A percentile compares a stretch with the other conserved stretches of the same genome.
Conservation (phyloP, 257 asterid species). For the Echites panduratus region DNA sequence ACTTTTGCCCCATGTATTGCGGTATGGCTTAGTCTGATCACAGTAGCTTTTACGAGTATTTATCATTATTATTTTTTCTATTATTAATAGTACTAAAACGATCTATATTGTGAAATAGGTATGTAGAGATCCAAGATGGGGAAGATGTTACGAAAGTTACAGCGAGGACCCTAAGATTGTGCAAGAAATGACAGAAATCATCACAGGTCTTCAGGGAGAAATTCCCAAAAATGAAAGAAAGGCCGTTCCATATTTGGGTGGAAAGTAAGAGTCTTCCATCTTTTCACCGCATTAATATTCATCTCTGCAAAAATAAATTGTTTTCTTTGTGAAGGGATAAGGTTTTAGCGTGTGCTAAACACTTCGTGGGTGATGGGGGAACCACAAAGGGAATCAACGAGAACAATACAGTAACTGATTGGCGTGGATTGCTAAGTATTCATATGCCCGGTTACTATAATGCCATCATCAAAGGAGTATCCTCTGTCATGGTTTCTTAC, state of each 20-base stretch:
- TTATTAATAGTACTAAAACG: too few relatives aligned
- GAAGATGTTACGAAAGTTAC: slow-evolving; percentile 38
- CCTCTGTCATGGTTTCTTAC: slow-evolving; percentile 44
- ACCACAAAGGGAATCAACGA: slow-evolving; percentile 36
- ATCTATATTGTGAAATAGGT: slow-evolving; percentile 15
- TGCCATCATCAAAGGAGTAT: slow-evolving; percentile 36
- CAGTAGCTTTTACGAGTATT: too few relatives aligned
- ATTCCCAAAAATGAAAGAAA: slow-evolving; percentile 23
- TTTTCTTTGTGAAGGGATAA: slow-evolving; percentile 19
- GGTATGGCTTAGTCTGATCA: too few relatives aligned
- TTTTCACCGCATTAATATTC: too few relatives aligned
- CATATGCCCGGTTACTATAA: slow-evolving; percentile 35
- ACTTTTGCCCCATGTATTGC: slow-evolving; percentile 38
- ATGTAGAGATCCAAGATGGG: slow-evolving; percentile 43
- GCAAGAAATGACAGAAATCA: slow-evolving; percentile 40
- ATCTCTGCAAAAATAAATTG: too few relatives aligned
- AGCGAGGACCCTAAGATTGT: slow-evolving; percentile 41
- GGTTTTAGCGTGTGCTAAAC: slow-evolving; percentile 39
- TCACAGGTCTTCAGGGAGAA: slow-evolving; percentile 57
- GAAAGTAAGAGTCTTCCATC: slow-evolving; percentile 16
- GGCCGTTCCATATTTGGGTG: slow-evolving; percentile 45
- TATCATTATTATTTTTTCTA: too few relatives aligned
- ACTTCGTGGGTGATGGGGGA: slow-evolving; percentile 49
- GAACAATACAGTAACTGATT: slow-evolving; percentile 30
- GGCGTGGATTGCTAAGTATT: slow-evolving; percentile 34